Conservation (phyloP, 1,284 basidiomycete genomes). For the Malassezia obtusa region DNA sequence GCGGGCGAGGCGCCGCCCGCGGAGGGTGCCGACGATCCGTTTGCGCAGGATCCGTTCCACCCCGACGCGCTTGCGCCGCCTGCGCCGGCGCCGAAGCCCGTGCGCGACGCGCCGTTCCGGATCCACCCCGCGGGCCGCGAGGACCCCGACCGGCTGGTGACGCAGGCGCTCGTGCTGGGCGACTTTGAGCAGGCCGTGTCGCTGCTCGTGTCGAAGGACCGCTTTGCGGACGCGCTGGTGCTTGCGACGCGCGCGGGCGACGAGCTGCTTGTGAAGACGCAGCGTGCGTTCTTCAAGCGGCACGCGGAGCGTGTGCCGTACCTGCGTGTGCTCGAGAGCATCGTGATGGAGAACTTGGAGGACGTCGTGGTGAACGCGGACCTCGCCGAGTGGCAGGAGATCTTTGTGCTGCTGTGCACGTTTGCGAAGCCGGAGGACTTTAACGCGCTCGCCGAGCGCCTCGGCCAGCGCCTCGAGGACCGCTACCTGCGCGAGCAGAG, state of each 20-base stretch:
- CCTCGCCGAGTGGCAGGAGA: slow-evolving; percentile 86
- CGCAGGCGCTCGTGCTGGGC: slow-evolving; percentile 83
- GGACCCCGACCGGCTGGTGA: slow-evolving; percentile 77
- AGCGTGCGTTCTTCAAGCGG: slow-evolving; percentile 85
- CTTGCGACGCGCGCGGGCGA: slow-evolving; percentile 82
- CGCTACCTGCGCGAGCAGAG: slow-evolving; percentile 55
- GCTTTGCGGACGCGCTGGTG: slow-evolving; percentile 87
- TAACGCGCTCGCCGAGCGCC: slow-evolving; percentile 72
- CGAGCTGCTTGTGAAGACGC: slow-evolving; percentile 77
- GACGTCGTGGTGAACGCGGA: slow-evolving; percentile 95
- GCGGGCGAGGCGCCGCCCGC: slow-evolving; percentile 51
- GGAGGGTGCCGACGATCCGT: slow-evolving; percentile 53
- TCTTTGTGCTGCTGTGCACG: slow-evolving; percentile 92
- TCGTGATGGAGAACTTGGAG: slow-evolving; percentile 80
- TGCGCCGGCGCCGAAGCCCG: background rate
- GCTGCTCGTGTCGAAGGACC: slow-evolving; percentile 75
- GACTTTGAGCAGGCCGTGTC: slow-evolving; percentile 89
- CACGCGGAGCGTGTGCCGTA: slow-evolving; percentile 70
- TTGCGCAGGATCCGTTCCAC: background rate
- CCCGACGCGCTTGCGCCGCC: background rate
- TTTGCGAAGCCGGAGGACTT: slow-evolving; percentile 83
- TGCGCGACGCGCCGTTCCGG: slow-evolving; percentile 58
- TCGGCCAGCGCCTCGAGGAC: slow-evolving; percentile 81
- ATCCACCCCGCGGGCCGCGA: slow-evolving; percentile 84
- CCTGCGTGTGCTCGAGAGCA: slow-evolving; percentile 86